These are phyloP conservation scores for Fusarium anthophilum DNA, from an alignment of 2,329 filamentous ascomycete genomes.

Conservation along the genomic window DNA sequence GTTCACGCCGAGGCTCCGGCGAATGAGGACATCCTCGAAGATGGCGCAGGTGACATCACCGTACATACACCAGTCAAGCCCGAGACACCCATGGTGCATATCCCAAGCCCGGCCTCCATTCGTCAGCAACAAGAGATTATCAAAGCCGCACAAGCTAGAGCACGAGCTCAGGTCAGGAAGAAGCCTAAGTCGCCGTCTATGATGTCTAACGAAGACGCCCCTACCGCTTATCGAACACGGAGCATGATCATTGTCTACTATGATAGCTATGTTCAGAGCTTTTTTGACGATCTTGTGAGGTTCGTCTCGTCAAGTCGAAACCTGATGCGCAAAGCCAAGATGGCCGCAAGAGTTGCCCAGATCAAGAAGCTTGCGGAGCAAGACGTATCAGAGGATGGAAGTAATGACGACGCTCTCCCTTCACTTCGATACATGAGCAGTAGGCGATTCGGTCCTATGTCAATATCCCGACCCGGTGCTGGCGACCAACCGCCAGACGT, in stretches of 20 bases:
- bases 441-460: conserved; percentile 46
- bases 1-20: conserved; percentile 25
- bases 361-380: conserved; percentile 69
- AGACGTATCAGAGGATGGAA: conserved; percentile 63
- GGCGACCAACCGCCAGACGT: conserved; percentile 54
- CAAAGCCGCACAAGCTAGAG: conserved; percentile 52
- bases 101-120: conserved; percentile 34
- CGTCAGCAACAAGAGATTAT: conserved; percentile 57
- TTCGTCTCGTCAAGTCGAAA: conserved; percentile 84
- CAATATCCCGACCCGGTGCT: conserved; percentile 40
- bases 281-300: conserved; percentile 84
- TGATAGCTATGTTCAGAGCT: conserved; percentile 84
- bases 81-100: conserved; percentile 42
- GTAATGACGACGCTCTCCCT: conserved; percentile 53
- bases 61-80: conserved; percentile 32
- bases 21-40: conserved; percentile 31
- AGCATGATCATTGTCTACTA: conserved; percentile 91
- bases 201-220: conserved; percentile 58
- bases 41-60: conserved; percentile 10
- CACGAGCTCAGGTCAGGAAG: conserved; percentile 59
- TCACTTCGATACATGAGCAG: conserved; percentile 54
- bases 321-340: conserved; percentile 86
- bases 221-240: conserved; percentile 71
- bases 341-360: conserved; percentile 78
- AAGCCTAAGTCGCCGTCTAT: conserved; percentile 62